Percentiles rank a stretch among this genome's conserved stretches.
phyloP scores from a whole-genome alignment of 805 yeast species.

The Brettanomyces naardenensis region DNA sequence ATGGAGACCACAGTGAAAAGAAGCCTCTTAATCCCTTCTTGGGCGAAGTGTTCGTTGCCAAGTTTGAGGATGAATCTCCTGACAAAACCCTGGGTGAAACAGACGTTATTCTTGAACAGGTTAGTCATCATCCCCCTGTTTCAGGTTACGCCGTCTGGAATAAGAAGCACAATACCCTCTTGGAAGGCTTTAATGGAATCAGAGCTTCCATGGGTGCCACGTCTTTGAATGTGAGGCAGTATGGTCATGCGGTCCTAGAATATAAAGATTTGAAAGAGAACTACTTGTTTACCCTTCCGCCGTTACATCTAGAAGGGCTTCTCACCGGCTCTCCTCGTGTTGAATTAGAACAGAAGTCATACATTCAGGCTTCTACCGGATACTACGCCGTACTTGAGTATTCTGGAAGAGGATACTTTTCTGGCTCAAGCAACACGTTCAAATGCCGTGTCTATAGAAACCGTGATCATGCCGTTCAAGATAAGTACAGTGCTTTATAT shows the following conservation, averaged over 20 bases:
- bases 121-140: conserved; percentile 94
- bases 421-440: conserved; percentile 89
- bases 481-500: conserved; percentile 58
- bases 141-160: conserved; percentile 87
- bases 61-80: conserved; percentile 55
- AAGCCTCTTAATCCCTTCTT: conserved; percentile 94
- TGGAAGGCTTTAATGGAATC: conserved; percentile 88
- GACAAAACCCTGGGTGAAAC: conserved; percentile 65
- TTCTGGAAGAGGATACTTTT: conserved; percentile 89
- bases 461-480: conserved; percentile 35
- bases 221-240: conserved; percentile 81
- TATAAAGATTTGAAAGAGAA: conserved; percentile 55
- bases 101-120: conserved; percentile 78
- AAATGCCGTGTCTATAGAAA: conserved; percentile 73
- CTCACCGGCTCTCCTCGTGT: conserved; percentile 88
- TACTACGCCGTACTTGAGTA: conserved; percentile 66
- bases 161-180: conserved; percentile 54
- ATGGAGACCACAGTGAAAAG: conserved; percentile 90
- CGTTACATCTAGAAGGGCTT: conserved; percentile 91
- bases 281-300: conserved; percentile 83
- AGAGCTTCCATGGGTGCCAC: conserved; percentile 74
- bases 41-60: conserved; percentile 90
- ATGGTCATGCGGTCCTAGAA: conserved; percentile 78
- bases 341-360: conserved; percentile 85
- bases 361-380: conserved; percentile 77